Evolutionary conservation across 169 alveolate genomes (phyloP).

Genomic region (Cryptosporidium xiaoi): DNA sequence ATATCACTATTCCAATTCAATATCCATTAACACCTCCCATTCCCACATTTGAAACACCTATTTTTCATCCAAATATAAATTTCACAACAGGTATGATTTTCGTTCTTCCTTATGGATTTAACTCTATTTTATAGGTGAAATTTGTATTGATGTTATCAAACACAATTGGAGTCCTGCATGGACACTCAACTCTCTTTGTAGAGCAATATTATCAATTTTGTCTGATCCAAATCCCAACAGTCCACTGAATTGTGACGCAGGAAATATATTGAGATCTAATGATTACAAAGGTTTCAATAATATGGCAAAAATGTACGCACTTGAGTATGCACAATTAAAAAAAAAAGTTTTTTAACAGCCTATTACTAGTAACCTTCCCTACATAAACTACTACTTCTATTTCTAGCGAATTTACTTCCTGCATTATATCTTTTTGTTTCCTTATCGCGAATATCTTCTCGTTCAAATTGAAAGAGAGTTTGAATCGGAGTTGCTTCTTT

Average conservation of each 20-base stretch:
- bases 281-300: constrained; percentile 91
- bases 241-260: constrained; percentile 97
- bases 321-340: constrained; percentile 86
- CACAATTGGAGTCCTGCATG: constrained; percentile 97
- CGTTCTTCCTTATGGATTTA: constrained; percentile 12
- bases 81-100: constrained; percentile 88
- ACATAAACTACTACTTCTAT: constrained; percentile 45
- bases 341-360: not conserved
- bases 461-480: constrained; percentile 1
- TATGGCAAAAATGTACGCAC: constrained; percentile 95
- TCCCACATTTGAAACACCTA: constrained; percentile 91
- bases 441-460: not conserved
- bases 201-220: constrained; percentile 90
- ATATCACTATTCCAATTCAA: constrained; percentile 87
- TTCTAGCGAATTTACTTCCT: not conserved
- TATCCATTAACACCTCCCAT: constrained; percentile 96
- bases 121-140: constrained; percentile 83
- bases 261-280: constrained; percentile 92
- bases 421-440: not conserved
- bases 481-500: not conserved
- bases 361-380: constrained; percentile 19
- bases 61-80: constrained; percentile 97
- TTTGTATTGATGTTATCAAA: constrained; percentile 93
- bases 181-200: constrained; percentile 93
- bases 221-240: constrained; percentile 95